A percentile compares a stretch with the other conserved stretches of the same genome.
Evolutionary conservation across 73 alveolate species (phyloP).

Genomic region (Blepharisma japonicum): DNA sequence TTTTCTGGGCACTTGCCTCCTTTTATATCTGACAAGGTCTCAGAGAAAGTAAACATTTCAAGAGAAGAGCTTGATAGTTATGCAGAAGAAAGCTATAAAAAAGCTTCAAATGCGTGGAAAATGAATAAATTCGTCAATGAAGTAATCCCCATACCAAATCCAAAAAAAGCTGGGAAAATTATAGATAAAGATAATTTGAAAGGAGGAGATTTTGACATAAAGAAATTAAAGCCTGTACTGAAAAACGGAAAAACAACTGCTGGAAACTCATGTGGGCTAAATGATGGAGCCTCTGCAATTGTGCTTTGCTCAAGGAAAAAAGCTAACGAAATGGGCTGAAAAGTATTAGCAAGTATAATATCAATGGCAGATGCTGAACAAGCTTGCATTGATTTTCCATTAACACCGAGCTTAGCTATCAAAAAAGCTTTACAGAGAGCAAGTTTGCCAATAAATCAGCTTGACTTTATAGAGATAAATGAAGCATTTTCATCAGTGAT

Average conservation of each 20-base stretch:
- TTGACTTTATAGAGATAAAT: slow-evolving; percentile 54
- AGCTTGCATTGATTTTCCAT: slow-evolving; percentile 46
- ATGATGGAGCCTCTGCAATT: slow-evolving; percentile 64
- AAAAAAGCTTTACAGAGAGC: slow-evolving; percentile 44
- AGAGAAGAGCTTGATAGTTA: slow-evolving; percentile 9
- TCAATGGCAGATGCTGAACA: slow-evolving; percentile 61
- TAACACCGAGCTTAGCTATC: slow-evolving; percentile 46
- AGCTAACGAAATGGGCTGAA: slow-evolving; percentile 41
- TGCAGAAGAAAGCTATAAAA: neutral
- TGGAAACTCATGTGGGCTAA: slow-evolving; percentile 56
- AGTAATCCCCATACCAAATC: slow-evolving; percentile 53
- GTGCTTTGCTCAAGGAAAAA: slow-evolving; percentile 40
- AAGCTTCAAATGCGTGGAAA: slow-evolving; percentile 40
- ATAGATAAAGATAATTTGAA: slow-evolving; percentile 44
- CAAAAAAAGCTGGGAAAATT: slow-evolving; percentile 26
- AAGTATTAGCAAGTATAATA: slow-evolving; percentile 43
- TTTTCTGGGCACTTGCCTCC: slow-evolving; percentile 50
- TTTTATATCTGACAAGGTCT: slow-evolving; percentile 8
- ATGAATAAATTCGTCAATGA: slow-evolving; percentile 57
- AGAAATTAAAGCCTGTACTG: slow-evolving; percentile 41
- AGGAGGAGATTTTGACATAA: slow-evolving; percentile 30
- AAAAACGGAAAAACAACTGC: slow-evolving; percentile 60
- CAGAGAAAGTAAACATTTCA: neutral
- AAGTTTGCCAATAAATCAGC: slow-evolving; percentile 30
- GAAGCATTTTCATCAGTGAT: slow-evolving; percentile 48